Conservation (phyloP, 257 asterid genomes). For the Ajuga chamaepitys region DNA sequence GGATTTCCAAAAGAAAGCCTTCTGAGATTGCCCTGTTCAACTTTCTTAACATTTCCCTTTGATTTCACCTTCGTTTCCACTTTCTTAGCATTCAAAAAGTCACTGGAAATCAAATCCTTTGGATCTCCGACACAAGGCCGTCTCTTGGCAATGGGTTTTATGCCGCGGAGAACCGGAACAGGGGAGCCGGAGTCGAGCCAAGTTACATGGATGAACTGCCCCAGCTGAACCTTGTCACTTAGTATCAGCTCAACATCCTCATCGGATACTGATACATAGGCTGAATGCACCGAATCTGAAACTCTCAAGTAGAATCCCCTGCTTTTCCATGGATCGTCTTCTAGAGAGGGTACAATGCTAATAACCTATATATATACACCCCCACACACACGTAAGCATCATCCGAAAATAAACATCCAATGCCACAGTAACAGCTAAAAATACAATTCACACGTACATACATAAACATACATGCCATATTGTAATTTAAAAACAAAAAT, state of each 20-base stretch:
- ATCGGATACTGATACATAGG: conserved; percentile 73
- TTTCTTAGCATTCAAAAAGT: conserved; percentile 50
- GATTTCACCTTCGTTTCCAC: conserved; percentile 32
- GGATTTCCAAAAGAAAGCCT: conserved; percentile 64
- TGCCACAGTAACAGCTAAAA: background rate
- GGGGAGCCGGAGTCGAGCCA: conserved; percentile 76
- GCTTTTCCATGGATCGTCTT: conserved; percentile 92
- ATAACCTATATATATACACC: conserved; percentile 56
- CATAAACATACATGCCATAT: background rate
- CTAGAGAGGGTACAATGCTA: conserved; percentile 77
- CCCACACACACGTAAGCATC: background rate
- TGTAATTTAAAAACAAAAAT: background rate
- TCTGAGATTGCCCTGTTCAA: conserved; percentile 41
- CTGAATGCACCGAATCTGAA: conserved; percentile 92
- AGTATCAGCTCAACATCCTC: conserved; percentile 73
- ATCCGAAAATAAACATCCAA: background rate
- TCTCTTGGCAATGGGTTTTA: conserved; percentile 73
- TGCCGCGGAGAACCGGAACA: conserved; percentile 74
- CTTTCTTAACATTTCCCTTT: conserved; percentile 36
- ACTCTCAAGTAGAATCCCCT: conserved; percentile 84
- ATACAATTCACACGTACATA: background rate
- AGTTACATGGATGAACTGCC: conserved; percentile 73
- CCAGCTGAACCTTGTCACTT: conserved; percentile 74
- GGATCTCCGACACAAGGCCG: conserved; percentile 78
- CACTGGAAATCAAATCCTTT: conserved; percentile 82